Base-by-base conservation (phyloP, 148 eudicot species). In the Nepenthes mirabilis region DNA sequence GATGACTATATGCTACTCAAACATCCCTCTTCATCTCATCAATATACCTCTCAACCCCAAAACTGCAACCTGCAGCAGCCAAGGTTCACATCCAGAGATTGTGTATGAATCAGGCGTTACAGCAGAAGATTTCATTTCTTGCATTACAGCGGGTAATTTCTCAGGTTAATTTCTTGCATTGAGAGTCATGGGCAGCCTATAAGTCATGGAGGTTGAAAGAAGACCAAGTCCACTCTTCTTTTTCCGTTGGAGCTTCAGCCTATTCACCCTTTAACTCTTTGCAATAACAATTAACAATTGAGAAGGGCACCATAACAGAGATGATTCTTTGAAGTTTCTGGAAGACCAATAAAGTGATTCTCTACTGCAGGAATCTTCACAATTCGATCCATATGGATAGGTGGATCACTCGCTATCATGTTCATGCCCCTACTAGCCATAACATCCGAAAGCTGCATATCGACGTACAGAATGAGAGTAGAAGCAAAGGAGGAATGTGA, bases 21-120 rank as follows among this genome's bases (percentile, higher is more conserved):
- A 85, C 95, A 80, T 93, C 91, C 74, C 95, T 82, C 74, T 86
- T 93, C 86, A 93, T 82, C 63, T 93, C 96, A 63, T 88, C 86
- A 33, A 93, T 65, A 65, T 88, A 91, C 70, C 98, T 79, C 70
- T 93, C 95, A 43, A 84, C 89, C 49, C 95, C 96, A 43, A 77
- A 57, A 14, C 83, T 82, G 60, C 88, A 96, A 61, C 71, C 68
- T 10, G 40, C 70, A 66, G 91, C 79, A 68, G 98, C 95, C 60
- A 88, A 74, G 60, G 91, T 78, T 64, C 52, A 2, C 98, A 93
- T 93, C 98, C 98, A 88, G 11, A 88, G 65, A 63, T 86, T 93
- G 69, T 83, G 78, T 55, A 93, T 9, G 71, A 60, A 74, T 88
- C 91, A 1, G 78, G 85, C 90, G 80, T 78, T 23, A 93, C 69